phyloP scores from a whole-genome alignment of 768 basidiomycete genomes.

The Leccinum subgranulosum region DNA sequence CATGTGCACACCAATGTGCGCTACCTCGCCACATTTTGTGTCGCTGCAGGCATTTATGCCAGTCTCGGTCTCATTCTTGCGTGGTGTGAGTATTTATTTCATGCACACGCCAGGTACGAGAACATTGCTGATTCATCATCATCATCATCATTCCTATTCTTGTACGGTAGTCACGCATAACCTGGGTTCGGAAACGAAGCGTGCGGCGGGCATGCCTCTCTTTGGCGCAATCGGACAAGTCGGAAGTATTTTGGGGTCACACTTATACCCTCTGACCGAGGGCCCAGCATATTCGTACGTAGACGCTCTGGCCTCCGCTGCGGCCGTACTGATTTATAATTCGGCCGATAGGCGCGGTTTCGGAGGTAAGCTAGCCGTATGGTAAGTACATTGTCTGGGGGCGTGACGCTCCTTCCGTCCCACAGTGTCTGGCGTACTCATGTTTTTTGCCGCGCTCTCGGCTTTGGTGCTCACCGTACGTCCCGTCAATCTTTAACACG shows the following conservation, averaged over 20 bases:
- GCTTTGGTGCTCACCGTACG: constrained; percentile 22
- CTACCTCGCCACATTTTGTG: constrained; percentile 46
- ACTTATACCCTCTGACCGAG: constrained; percentile 40
- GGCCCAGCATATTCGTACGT: constrained; percentile 38
- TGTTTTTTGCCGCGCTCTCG: constrained; percentile 21
- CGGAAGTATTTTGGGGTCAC: constrained; percentile 41
- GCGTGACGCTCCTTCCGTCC: not conserved
- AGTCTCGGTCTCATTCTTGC: constrained; percentile 44
- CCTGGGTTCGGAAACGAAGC: constrained; percentile 44
- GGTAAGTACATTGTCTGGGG: not conserved
- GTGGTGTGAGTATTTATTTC: constrained; percentile 41
- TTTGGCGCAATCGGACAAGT: constrained; percentile 42
- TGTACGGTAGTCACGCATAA: constrained; percentile 42
- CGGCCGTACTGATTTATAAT: not conserved
- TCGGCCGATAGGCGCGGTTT: constrained; percentile 14
- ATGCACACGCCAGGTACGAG: not conserved
- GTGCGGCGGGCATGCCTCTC: constrained; percentile 40
- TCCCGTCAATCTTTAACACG: not conserved
- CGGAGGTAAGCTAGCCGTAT: constrained; percentile 6
- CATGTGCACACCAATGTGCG: constrained; percentile 33
- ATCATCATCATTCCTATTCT: not conserved
- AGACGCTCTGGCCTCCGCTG: not conserved
- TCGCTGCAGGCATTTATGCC: constrained; percentile 45
- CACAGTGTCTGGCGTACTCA: constrained; percentile 12
- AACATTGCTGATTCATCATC: not conserved